phyloP scores from a whole-genome alignment of 2,329 filamentous ascomycete genomes.

The Claviceps humidiphila region DNA sequence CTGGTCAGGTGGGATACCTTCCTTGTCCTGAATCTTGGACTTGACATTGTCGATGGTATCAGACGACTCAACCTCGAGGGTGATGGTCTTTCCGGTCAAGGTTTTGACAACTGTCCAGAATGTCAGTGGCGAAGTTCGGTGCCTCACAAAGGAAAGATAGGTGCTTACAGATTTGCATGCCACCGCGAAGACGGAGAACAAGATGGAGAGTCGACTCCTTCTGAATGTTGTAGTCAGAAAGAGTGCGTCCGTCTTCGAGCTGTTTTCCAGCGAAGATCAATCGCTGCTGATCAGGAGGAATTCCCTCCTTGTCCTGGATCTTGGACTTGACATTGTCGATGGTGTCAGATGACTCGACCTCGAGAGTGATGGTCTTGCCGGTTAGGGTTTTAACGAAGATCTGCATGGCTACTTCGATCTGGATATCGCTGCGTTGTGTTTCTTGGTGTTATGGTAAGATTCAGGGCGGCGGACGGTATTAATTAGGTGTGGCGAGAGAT shows the following conservation, averaged over 20 bases:
- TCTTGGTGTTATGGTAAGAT: neutral
- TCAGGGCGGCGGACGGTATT: conserved; percentile 5
- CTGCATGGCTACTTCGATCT: conserved; percentile 11
- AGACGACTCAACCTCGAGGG: conserved; percentile 74
- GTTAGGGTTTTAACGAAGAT: conserved; percentile 41
- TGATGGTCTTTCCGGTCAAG: conserved; percentile 89
- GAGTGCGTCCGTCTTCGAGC: conserved; percentile 68
- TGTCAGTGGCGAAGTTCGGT: neutral
- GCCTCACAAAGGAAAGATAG: neutral
- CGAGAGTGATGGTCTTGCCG: conserved; percentile 42
- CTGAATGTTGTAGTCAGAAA: conserved; percentile 44
- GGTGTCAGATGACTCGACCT: conserved; percentile 82
- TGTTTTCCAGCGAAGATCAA: conserved; percentile 96
- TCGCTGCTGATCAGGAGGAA: conserved; percentile 84
- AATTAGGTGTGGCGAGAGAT: conserved; percentile 6
- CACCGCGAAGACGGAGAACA: conserved; percentile 57
- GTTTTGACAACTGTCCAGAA: conserved; percentile 53
- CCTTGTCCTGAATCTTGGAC: conserved; percentile 95
- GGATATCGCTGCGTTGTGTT: conserved; percentile 2
- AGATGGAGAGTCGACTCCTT: conserved; percentile 60
- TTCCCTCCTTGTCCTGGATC: conserved; percentile 95
- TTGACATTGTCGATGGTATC: conserved; percentile 97
- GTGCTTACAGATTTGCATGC: conserved; percentile 51
- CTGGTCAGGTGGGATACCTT: conserved; percentile 90
- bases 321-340: conserved; percentile 97